Evolutionary conservation across 2,329 filamentous ascomycete genomes (phyloP), one percentile per base, ranked within the genome.

Genomic region (Aureobasidium sp.): DNA sequence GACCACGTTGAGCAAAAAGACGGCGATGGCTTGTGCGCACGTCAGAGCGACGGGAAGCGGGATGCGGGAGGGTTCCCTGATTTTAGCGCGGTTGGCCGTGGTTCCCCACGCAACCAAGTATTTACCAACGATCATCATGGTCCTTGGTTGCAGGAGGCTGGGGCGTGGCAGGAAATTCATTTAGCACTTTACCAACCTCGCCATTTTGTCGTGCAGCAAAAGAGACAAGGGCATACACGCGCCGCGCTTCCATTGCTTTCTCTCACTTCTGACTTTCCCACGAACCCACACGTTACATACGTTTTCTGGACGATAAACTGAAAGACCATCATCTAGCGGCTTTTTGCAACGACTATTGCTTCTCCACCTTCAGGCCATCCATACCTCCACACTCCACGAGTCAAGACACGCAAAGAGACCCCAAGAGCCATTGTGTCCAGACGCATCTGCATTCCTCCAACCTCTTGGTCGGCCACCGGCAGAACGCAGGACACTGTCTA

Each of bases 51-150:
- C 37, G 30, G 54, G 54, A 47, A 45, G 54, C 11, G 42, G 42
- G 53, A 32, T 45, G 30, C 54, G 42, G 54, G 32, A 48, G 34
- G 4, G 9, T 48, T 37, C 54, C 53, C 53, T 57, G 53, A 57
- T 57, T 45, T 57, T 57, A 57, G 53, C 53, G 53, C 25, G 34
- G 32, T 51, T 16, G 49, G 29, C 5, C 34, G 8, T 44, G 41
- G 30, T 47, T 39, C 42, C 54, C 54, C 54, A 47, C 41, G 54
- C 54, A 57, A 57, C 53, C 53, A 11, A 25, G 53, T 57, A 37
- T 57, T 57, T 57, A 27, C 37, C 48, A 59, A 59, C 54, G 54
- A 48, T 59, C 54, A 59, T 59, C 54, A 59, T 32, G 54, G 29
- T 45, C 39, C 16, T 14, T 44, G 25, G n/a, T 45, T 29, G 39